Evolutionary conservation across 176 grass and related monocot species (phyloP).

Genomic region (Saccharum spontaneum): DNA sequence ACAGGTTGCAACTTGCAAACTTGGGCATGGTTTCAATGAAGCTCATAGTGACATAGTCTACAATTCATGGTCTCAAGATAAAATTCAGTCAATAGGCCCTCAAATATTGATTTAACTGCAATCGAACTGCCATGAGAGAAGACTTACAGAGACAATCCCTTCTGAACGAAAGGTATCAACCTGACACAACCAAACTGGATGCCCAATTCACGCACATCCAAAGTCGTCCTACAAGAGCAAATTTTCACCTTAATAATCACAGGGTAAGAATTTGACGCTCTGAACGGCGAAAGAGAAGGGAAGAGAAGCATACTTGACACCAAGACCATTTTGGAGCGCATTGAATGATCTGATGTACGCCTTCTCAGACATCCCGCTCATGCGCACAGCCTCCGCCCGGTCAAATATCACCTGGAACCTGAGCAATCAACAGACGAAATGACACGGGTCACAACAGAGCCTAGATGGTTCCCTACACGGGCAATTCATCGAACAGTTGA

Average conservation of each 20-base stretch:
- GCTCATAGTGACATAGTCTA: neutral
- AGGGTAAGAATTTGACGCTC: neutral
- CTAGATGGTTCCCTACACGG: neutral
- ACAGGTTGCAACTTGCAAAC: slow-evolving; percentile 1
- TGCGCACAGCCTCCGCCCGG: slow-evolving; percentile 66
- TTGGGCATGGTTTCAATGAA: neutral
- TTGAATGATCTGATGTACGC: slow-evolving; percentile 94
- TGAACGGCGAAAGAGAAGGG: neutral
- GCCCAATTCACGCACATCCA: slow-evolving; percentile 80
- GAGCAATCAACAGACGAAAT: neutral
- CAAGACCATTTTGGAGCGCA: slow-evolving; percentile 83
- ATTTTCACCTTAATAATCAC: neutral
- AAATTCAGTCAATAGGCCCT: neutral
- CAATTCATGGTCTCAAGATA: neutral
- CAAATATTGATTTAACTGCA: neutral
- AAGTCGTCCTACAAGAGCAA: slow-evolving; percentile 44
- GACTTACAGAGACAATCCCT: slow-evolving; percentile 76
- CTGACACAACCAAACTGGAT: slow-evolving; percentile 97
- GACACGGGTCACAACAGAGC: neutral
- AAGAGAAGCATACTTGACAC: slow-evolving; percentile 61
- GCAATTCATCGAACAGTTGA: slow-evolving; percentile 44
- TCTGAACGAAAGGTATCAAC: slow-evolving; percentile 90
- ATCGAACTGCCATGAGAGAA: neutral
- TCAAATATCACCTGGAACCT: slow-evolving; percentile 89
- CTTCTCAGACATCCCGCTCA: slow-evolving; percentile 97